Evolutionary conservation across 2,329 filamentous ascomycete species (phyloP), one percentile per base, ranked within the genome.

Genomic region (Clonostachys rosea): DNA sequence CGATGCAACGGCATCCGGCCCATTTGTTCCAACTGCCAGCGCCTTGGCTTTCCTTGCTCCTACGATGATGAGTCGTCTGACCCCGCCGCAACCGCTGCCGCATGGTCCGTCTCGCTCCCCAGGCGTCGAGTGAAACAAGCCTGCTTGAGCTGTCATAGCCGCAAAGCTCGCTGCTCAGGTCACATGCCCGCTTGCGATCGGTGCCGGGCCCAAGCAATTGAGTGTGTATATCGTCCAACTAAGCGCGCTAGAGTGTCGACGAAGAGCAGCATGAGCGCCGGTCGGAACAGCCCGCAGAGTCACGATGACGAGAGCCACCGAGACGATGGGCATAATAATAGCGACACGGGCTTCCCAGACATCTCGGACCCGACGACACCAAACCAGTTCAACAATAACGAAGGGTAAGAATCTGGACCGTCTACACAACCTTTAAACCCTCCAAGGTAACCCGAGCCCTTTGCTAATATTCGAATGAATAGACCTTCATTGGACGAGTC

Each of bases 131-230:
- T 79, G 40, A 71, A 77, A 41, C 71, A 79, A 59, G 78, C 78
- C 30, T 82, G 78, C 54, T 68, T 75, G 55, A 78, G 72, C 56
- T 82, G 78, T 59, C 78, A 82, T 52, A 73, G 75, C 34, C 69
- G 78, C 54, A 82, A 82, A 57, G 78, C 78, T 33, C 68, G 77
- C 43, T 82, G 78, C 62, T 80, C 74, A 45, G 78, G 78, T n/a
- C 73, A 79, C 52, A 66, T 74, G 44, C 78, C 78, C 5, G 69
- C 73, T 45, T 82, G 78, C 54, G 75, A 79, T 44, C 67, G 66
- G 17, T 70, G 67, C 37, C 73, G 73, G 18, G 62, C 67, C 5
- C 76, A 80, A 45, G 75, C 74, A 8, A 73, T 80, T 45, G 73
- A 79, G 33, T 82, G 78, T 47, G 64, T 81, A 46, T 81, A 81